These are phyloP conservation scores for Chlorella sorokiniana DNA, from an alignment of 139 green algal species.

Conservation along the genomic window DNA sequence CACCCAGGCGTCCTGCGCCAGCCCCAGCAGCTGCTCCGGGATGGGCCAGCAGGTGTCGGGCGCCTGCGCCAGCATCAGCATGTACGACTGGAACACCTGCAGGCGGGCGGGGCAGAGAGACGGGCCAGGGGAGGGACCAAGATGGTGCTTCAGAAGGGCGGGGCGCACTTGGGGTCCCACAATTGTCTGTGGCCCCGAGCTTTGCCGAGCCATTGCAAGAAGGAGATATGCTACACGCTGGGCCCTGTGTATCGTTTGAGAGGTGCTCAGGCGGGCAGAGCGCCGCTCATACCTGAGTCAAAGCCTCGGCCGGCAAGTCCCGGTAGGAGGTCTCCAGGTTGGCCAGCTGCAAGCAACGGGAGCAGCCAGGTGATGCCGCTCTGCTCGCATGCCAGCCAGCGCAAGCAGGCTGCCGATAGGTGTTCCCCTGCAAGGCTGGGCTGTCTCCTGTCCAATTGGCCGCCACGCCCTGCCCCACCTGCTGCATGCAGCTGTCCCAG, in stretches of 20 bases:
- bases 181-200: too few species aligned
- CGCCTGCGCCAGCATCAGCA: conserved; percentile 33
- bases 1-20: conserved; percentile 11
- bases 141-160: not conserved
- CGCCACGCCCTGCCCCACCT: conserved; percentile 6
- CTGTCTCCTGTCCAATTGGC: too few species aligned
- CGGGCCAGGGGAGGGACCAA: not conserved
- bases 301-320: conserved; percentile 57
- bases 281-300: conserved; percentile 50
- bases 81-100: conserved; percentile 44
- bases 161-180: too few species aligned
- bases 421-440: too few species aligned
- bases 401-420: too few species aligned
- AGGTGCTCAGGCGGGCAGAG: too few species aligned
- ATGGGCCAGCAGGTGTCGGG: conserved; percentile 10
- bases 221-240: too few species aligned
- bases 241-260: too few species aligned
- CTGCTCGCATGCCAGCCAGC: too few species aligned
- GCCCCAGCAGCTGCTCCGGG: conserved; percentile 10
- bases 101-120: not conserved
- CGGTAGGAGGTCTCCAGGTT: conserved; percentile 25
- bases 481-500: conserved; percentile 30
- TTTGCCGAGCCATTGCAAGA: too few species aligned
- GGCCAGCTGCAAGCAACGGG: conserved; percentile 13
- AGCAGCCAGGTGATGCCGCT: too few species aligned